Base-by-base conservation (phyloP, 2,329 filamentous ascomycete genomes). In the Aspergillus aculeatinus region DNA sequence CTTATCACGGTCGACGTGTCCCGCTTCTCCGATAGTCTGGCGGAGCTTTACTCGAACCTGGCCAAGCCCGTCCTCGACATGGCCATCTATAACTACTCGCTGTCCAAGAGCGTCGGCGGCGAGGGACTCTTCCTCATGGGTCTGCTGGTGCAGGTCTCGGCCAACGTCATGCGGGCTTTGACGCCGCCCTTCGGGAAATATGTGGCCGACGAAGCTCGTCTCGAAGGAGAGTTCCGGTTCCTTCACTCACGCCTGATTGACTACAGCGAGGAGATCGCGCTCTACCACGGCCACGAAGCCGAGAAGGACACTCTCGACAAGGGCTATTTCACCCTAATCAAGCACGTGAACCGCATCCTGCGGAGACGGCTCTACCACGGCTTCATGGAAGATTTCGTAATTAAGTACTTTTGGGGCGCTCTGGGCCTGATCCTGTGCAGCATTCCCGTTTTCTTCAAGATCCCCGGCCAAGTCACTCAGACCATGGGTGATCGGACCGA, bases 351-450 rank as follows among this genome's bases (percentile, higher is more conserved):
- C 76, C 89, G 96, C 71, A 97, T 98, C 65, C 79, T 99, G 63
- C 85, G 93, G 44, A 84, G 91, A 63, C 87, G 95, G 52, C 90
- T 99, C 75, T 98, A 98, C 76, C 94, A 99, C 74, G 94, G 93
- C n/a, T 89, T 99, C 70, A 97, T 98, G 94, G 95, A 99, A 75
- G 95, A 99, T 76, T 99, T 97, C 76, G 92, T 98, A 60, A 96
- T 99, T 77, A 99, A 99, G 77, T 99, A 99, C 75, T 95, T 98
- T 78, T 99, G 95, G 95, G 95, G 95, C 47, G 94, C 95, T 2
- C 77, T 99, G 48, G 95, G 95, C 1, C 83, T 99, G 65, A 77
- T 96, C 64, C 87, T 99, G 10, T 99, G 95, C 81, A 96, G 92
- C 75, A 88, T 96, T 0, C 95, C 95, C 0, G 94, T 98, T 2